These are phyloP conservation scores for Beta vulgaris DNA, from an alignment of 148 eudicot genomes.

Conservation along the genomic window DNA sequence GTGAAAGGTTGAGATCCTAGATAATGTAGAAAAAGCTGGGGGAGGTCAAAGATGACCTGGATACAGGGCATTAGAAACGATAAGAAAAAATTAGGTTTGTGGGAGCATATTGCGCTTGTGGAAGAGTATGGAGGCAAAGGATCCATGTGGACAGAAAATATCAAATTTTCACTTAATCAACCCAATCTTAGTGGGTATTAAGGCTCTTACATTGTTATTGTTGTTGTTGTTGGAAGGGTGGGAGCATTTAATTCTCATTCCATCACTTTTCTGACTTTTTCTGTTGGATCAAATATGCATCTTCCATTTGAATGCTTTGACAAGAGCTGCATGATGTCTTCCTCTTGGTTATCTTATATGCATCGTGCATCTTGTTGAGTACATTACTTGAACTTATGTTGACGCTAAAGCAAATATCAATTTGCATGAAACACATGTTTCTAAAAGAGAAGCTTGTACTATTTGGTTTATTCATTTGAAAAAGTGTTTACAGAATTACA, in stretches of 20 bases:
- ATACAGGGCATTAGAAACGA: too few species aligned
- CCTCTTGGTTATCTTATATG: background rate
- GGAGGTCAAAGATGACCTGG: too few species aligned
- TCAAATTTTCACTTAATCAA: too few species aligned
- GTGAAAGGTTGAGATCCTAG: too few species aligned
- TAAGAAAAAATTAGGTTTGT: too few species aligned
- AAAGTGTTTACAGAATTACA: background rate
- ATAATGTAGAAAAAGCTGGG: too few species aligned
- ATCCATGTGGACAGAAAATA: too few species aligned
- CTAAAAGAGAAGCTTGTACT: background rate
- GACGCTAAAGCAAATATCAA: background rate
- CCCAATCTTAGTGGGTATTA: too few species aligned
- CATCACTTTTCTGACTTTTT: background rate
- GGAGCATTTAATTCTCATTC: background rate
- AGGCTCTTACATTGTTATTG: too few species aligned
- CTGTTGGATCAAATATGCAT: background rate
- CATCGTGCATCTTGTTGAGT: background rate
- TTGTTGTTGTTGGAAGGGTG: background rate
- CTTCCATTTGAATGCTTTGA: background rate
- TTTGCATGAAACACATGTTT: background rate
- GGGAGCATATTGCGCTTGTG: too few species aligned
- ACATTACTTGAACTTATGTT: background rate
- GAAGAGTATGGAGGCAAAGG: too few species aligned
- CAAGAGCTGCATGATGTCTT: background rate
- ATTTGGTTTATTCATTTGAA: background rate